Evolutionary conservation across 163 green algal genomes (phyloP).

Genomic region (Coccomyxa subellipsoidea): DNA sequence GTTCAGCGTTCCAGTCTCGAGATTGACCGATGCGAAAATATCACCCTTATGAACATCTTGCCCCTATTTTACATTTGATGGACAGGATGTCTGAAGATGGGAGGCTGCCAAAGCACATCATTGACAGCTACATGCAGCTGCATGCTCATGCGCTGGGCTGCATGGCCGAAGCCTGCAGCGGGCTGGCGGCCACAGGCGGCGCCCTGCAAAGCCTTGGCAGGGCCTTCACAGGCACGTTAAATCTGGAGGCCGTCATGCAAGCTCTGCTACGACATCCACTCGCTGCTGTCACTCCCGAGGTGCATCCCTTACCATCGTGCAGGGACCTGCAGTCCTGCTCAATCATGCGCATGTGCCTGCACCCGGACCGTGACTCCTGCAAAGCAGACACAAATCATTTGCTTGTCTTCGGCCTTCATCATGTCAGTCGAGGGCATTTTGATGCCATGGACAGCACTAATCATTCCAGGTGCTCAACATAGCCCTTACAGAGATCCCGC

Average conservation of each 20-base stretch:
- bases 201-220: background rate
- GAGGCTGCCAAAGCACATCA: background rate
- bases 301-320: background rate
- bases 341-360: too few species aligned
- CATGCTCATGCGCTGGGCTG: background rate
- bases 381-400: too few species aligned
- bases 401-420: too few species aligned
- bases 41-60: too few species aligned
- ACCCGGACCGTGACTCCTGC: too few species aligned
- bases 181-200: background rate
- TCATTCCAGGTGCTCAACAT: too few species aligned
- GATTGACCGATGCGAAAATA: too few species aligned
- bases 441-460: too few species aligned
- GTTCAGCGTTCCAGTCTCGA: too few species aligned
- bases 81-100: background rate
- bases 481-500: background rate
- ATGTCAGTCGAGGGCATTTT: too few species aligned
- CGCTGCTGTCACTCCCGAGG: background rate
- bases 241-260: background rate
- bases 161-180: conserved; percentile 4
- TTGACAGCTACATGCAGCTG: background rate
- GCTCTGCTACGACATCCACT: background rate
- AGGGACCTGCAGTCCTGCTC: too few species aligned
- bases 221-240: background rate
- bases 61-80: too few species aligned